These are phyloP conservation scores for Hyaloscypha hepaticicola DNA, from an alignment of 495 filamentous ascomycete genomes.

Conservation along the genomic window DNA sequence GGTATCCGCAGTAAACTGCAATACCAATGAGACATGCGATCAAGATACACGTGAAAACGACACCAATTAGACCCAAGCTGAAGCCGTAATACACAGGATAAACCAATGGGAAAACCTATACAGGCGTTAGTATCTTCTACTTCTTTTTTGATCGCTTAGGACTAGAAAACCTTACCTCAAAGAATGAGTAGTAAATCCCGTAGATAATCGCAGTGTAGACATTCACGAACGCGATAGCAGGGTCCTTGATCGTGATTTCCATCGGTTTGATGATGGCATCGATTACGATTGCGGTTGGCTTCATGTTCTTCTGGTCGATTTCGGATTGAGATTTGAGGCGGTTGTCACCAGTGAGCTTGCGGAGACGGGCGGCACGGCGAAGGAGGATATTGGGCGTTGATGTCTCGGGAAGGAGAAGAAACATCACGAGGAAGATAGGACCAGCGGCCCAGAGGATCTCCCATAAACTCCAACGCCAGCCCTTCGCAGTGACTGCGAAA, in stretches of 20 bases:
- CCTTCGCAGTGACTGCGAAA: slow-evolving; percentile 58
- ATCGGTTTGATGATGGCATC: slow-evolving; percentile 62
- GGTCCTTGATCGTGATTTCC: slow-evolving; percentile 63
- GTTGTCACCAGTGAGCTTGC: slow-evolving; percentile 43
- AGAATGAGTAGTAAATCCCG: slow-evolving; percentile 69
- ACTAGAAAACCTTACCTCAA: no score
- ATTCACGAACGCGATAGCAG: slow-evolving; percentile 61
- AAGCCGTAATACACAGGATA: slow-evolving; percentile 63
- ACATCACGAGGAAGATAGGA: slow-evolving; percentile 45
- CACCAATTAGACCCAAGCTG: slow-evolving; percentile 58
- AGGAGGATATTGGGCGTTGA: slow-evolving; percentile 47
- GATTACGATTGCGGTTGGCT: slow-evolving; percentile 44
- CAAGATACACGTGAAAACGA: slow-evolving; percentile 64
- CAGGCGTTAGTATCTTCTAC: no score
- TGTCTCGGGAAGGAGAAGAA: slow-evolving; percentile 47
- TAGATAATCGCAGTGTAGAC: slow-evolving; percentile 63
- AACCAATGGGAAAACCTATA: slow-evolving; percentile 73
- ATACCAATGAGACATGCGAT: slow-evolving; percentile 56
- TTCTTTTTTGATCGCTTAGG: no score
- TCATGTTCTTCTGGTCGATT: slow-evolving; percentile 51
- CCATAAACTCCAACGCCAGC: slow-evolving; percentile 57
- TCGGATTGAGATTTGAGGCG: slow-evolving; percentile 52
- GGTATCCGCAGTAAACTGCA: slow-evolving; percentile 50
- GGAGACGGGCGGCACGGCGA: slow-evolving; percentile 40
- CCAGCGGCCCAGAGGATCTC: slow-evolving; percentile 54